Conservation (phyloP, 768 basidiomycete genomes). For the Pleurotus citrinopileatus region DNA sequence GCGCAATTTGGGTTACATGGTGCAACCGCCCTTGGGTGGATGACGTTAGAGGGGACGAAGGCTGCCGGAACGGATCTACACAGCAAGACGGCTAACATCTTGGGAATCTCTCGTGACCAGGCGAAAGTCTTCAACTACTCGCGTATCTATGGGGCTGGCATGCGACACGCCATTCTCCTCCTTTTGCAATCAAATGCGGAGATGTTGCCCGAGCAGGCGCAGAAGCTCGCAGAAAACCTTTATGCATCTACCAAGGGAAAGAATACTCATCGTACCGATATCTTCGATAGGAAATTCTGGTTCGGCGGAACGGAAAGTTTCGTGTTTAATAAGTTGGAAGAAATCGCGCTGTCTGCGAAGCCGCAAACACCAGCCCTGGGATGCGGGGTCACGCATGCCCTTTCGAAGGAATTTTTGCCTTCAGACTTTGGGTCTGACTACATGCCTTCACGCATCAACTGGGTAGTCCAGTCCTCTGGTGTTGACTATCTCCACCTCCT, state of each 20-base stretch:
- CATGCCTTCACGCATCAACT: conserved; percentile 96
- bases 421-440: conserved; percentile 81
- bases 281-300: conserved; percentile 89
- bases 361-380: conserved; percentile 93
- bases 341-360: conserved; percentile 82
- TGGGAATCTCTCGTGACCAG: conserved; percentile 90
- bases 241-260: conserved; percentile 94
- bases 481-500: conserved; percentile 98
- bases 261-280: conserved; percentile 71
- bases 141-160: conserved; percentile 97
- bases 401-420: conserved; percentile 88
- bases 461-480: conserved; percentile 98
- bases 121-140: conserved; percentile 99
- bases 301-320: conserved; percentile 95
- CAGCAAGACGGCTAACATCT: conserved; percentile 91
- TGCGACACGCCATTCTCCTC: conserved; percentile 87
- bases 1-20: conserved; percentile 97
- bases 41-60: conserved; percentile 98
- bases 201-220: conserved; percentile 77
- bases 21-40: conserved; percentile 97
- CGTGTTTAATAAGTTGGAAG: conserved; percentile 97
- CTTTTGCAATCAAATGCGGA: conserved; percentile 80
- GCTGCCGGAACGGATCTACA: conserved; percentile 92
- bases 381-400: conserved; percentile 89
- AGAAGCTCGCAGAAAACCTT: conserved; percentile 75